phyloP scores from a whole-genome alignment of 148 eudicot genomes.

The Rhododendron simsii region DNA sequence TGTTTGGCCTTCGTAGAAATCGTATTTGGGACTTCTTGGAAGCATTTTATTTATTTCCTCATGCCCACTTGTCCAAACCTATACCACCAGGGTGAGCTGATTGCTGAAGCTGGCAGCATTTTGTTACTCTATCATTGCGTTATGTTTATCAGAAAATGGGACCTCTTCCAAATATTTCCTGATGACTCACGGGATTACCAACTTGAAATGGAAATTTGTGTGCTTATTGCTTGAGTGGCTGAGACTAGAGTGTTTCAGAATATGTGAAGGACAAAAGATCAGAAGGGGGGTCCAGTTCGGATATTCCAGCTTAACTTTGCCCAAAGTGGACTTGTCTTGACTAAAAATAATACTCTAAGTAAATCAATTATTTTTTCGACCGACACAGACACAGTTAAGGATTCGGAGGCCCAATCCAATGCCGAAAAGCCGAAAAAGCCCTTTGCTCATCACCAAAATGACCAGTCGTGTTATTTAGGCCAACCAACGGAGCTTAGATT shows the following conservation, averaged over 20 bases:
- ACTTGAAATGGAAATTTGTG: background rate
- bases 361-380: no score
- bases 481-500: background rate
- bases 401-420: background rate
- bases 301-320: background rate
- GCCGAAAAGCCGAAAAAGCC: background rate
- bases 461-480: background rate
- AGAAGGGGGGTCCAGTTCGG: background rate
- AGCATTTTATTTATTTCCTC: no score
- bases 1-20: no score
- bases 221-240: background rate
- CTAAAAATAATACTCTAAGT: background rate
- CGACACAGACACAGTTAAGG: background rate
- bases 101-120: no score
- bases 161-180: background rate
- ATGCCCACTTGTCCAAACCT: no score
- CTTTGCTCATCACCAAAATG: background rate
- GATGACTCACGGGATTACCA: background rate
- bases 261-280: background rate
- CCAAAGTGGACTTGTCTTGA: no score
- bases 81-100: no score
- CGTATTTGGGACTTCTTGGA: no score
- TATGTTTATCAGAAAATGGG: no score
- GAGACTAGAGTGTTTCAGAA: background rate
- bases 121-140: background rate